Base-by-base conservation (phyloP, 2,329 filamentous ascomycete genomes). In the Alternaria brassicicola region DNA sequence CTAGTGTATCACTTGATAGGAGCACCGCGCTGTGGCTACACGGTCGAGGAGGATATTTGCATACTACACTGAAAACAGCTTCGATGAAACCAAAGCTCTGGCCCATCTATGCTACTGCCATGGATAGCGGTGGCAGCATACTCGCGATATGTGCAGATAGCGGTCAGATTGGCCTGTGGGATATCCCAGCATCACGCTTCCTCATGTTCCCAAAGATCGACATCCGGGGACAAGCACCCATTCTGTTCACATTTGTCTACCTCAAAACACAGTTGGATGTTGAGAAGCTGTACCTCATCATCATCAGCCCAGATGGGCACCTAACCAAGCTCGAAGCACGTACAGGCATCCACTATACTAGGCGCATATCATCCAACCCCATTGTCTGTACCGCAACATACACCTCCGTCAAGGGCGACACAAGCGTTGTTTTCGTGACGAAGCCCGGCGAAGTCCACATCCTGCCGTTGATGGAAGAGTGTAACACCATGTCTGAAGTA, bases 1-100 rank as follows among this genome's bases (percentile, higher is more conserved):
- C 89, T 5, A 90, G 89, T 2, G 83, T 90, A 35, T 89, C 88
- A 0, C 79, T 94, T 1, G 91, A 94, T 69, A 84, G 89, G 46
- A 80, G 83, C 10, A 87, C 92, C 13, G 83, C 86, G 15, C 79
- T 91, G 1, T 91, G 89, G 88, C 57, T 71, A 7, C 68, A 74
- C 48, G 69, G 66, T 15, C 72, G 65, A 6, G 67, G 64, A 23
- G 66, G 66, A 7, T 78, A 76, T 41, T 61, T 67, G 36, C 67
- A 75, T 25, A 67, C 64, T 6, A 66, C 63, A 6, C 47, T 78
- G 4, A 70, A 72, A 19, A 76, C 75, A 25, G 71, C 69, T 19
- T 62, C 62, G 12, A 72, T 74, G 67, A 72, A 72, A 26, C 76
- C 76, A 17, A 74, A 68, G 19, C 57, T 79, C 1, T 79, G 78